Base-by-base conservation (phyloP, 2,329 filamentous ascomycete species). In the Teratosphaeria zuluensis region DNA sequence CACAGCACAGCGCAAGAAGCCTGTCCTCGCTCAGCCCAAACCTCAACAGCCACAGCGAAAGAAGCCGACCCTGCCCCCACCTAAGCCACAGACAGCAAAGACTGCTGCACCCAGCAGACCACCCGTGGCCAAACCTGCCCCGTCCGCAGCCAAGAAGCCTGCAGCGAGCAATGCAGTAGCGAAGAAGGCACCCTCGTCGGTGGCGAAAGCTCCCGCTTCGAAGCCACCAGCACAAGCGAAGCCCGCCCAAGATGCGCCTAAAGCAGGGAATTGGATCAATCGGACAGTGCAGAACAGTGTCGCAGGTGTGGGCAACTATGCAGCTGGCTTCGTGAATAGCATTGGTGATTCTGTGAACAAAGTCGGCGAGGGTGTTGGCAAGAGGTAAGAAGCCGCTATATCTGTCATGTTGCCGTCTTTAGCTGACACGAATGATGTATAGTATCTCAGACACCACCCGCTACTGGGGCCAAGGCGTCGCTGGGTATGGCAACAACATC, bases 401-500 rank as follows among this genome's bases (percentile, higher is more conserved):
- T 48, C 5, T 21, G 42, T 9, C 5, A 1, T 1, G 8, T 8
- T 16, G n/a, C 42, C 4, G 19, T 19, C 16, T n/a, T 2, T 42
- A 51, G 59, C 56, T 54, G 16, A 35, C 55, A 35, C 12, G 14
- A 8, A 9, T 53, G 52, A 11, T 31, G 21, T 28, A 24, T 60
- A 77, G 76, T 46, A 74, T 80, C 51, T 67, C 77, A 53, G 73
- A 75, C 59, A 73, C 75, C 3, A 75, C 76, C 2, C 73, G 76
- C 51, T 66, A 68, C 53, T 79, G 76, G 77, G 77, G 76, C 57
- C 76, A 79, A 64, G 70, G 74, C 53, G 74, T 80, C 2, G 74
- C 77, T 51, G 76, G 75, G 48, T 79, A 80, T 59, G 78, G 78
- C 30, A 80, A 80, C 65, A 72, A 73, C 33, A 75, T 80, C 67